A percentile compares a stretch with the other conserved stretches of the same genome.
Conservation (phyloP, 495 filamentous ascomycete species). For the Darksidea phi region DNA sequence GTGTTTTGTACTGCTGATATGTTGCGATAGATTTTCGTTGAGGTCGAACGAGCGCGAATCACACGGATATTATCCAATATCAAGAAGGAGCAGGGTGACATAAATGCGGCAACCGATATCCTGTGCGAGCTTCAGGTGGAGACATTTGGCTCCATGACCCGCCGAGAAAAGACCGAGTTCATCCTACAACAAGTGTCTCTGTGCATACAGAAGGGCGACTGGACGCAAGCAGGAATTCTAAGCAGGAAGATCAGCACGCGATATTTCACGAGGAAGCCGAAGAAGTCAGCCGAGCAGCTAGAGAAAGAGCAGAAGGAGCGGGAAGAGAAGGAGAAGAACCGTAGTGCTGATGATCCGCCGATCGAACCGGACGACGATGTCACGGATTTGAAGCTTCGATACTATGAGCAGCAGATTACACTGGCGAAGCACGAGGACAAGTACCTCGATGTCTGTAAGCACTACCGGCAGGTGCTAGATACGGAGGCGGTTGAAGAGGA, state of each 20-base stretch:
- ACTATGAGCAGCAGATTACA: constrained; percentile 94
- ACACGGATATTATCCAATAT: constrained; percentile 94
- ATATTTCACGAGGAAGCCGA: constrained; percentile 84
- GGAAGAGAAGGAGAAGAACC: constrained; percentile 61
- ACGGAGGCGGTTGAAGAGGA: constrained; percentile 92
- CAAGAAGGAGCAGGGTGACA: constrained; percentile 90
- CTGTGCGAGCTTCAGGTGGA: constrained; percentile 97
- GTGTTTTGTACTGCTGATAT: constrained; percentile 7
- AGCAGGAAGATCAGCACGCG: constrained; percentile 94
- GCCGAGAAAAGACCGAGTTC: constrained; percentile 97
- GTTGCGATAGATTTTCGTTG: constrained; percentile 81
- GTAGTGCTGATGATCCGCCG: constrained; percentile 66
- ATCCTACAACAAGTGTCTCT: constrained; percentile 92
- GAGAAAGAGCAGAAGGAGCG: constrained; percentile 85
- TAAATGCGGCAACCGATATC: constrained; percentile 84
- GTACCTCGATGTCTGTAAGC: constrained; percentile 94
- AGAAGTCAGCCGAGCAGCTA: constrained; percentile 80
- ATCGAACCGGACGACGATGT: constrained; percentile 82
- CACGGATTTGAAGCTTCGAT: constrained; percentile 91
- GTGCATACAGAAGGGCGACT: constrained; percentile 94
- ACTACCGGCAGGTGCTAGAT: constrained; percentile 93
- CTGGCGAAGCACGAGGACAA: constrained; percentile 95
- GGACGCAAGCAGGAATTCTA: constrained; percentile 91
- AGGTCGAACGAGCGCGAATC: constrained; percentile 94
- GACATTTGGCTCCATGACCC: constrained; percentile 96